phyloP scores from a whole-genome alignment of 108 stramenopile species.

The Nitzschia inconspicua region DNA sequence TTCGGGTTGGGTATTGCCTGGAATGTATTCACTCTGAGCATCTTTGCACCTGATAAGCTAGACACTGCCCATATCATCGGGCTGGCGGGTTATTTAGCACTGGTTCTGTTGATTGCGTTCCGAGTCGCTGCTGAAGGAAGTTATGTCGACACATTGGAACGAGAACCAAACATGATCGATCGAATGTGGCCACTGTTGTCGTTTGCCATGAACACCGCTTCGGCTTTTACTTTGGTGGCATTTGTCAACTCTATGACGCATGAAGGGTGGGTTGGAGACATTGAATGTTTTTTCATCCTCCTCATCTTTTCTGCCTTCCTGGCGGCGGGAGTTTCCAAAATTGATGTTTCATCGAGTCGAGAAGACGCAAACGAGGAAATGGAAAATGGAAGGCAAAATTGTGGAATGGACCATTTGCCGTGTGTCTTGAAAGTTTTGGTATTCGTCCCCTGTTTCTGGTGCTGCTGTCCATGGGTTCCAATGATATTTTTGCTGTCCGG shows the following conservation, averaged over 20 bases:
- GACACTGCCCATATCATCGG: slow-evolving; percentile 12
- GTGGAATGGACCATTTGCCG: background rate
- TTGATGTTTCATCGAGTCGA: background rate
- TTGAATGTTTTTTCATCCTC: slow-evolving; percentile 1
- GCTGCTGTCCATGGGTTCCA: slow-evolving; percentile 28
- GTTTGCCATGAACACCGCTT: slow-evolving; percentile 13
- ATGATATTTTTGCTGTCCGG: slow-evolving; percentile 13
- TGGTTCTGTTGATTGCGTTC: slow-evolving; percentile 18
- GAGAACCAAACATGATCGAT: too few relatives aligned
- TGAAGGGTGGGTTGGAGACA: background rate
- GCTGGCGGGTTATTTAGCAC: background rate
- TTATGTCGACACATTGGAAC: too few relatives aligned
- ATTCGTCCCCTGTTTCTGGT: slow-evolving; percentile 20
- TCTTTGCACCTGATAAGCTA: slow-evolving; percentile 2
- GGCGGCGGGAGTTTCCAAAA: slow-evolving; percentile 6
- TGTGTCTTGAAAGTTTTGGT: background rate
- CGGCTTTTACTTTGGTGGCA: slow-evolving; percentile 18
- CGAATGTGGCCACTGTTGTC: slow-evolving; percentile 5
- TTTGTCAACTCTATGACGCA: background rate
- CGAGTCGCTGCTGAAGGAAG: slow-evolving; percentile 16
- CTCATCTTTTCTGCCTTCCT: slow-evolving; percentile 1
- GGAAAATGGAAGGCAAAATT: slow-evolving; percentile 1
- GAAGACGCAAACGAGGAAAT: background rate
- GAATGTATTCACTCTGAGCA: slow-evolving; percentile 14
- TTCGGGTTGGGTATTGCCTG: slow-evolving; percentile 25